Evolutionary conservation across 2,329 filamentous ascomycete genomes (phyloP).

Genomic region (Aulographum hederae): DNA sequence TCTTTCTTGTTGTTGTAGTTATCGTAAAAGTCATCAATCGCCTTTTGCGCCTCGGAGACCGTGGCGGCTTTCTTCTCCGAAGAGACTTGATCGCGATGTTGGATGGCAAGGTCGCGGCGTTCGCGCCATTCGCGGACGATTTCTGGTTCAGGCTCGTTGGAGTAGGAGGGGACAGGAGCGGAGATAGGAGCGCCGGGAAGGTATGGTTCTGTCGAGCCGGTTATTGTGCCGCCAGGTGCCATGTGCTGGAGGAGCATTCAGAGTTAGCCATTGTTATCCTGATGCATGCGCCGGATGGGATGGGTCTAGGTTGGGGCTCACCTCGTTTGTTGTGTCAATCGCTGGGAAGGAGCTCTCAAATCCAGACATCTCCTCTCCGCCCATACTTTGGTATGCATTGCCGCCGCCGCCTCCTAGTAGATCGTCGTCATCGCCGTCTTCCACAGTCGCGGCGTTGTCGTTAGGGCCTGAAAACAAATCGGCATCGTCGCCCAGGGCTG

Average conservation of each 20-base stretch:
- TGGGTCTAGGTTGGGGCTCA: slow-evolving; percentile 23
- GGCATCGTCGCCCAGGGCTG: slow-evolving; percentile 78
- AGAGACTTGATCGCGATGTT: slow-evolving; percentile 72
- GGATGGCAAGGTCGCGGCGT: slow-evolving; percentile 64
- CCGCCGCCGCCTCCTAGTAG: slow-evolving; percentile 45
- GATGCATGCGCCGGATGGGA: neutral
- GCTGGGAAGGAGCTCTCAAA: slow-evolving; percentile 90
- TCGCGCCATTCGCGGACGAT: slow-evolving; percentile 84
- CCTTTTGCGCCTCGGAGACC: slow-evolving; percentile 72
- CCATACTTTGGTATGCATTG: slow-evolving; percentile 6
- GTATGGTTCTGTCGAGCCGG: slow-evolving; percentile 44
- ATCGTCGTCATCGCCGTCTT: slow-evolving; percentile 47
- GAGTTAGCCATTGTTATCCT: neutral
- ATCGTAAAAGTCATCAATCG: slow-evolving; percentile 98
- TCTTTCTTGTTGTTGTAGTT: slow-evolving; percentile 98
- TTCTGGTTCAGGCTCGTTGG: slow-evolving; percentile 71
- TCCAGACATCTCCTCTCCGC: slow-evolving; percentile 30
- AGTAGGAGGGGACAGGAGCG: slow-evolving; percentile 27
- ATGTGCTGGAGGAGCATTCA: no score
- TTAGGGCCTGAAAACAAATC: slow-evolving; percentile 68
- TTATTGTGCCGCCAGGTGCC: slow-evolving; percentile 63
- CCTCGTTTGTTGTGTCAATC: slow-evolving; percentile 56
- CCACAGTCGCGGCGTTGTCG: slow-evolving; percentile 51
- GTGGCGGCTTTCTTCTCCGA: slow-evolving; percentile 69
- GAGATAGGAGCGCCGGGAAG: slow-evolving; percentile 22